These are phyloP conservation scores for Mycena chlorophos DNA, from an alignment of 768 basidiomycete species.

Conservation along the genomic window DNA sequence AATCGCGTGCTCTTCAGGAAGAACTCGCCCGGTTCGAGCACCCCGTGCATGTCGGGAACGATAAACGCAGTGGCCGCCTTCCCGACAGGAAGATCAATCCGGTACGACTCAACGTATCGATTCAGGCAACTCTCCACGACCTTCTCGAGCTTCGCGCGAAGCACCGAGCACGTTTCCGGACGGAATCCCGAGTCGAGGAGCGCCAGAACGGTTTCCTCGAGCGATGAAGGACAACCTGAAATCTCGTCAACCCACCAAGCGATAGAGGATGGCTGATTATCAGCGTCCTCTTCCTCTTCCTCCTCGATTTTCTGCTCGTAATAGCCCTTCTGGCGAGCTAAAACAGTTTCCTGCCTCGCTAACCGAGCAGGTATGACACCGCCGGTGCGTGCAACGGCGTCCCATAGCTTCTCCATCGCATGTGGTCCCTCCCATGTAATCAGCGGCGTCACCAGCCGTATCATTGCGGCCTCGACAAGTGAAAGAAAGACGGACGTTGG, in stretches of 20 bases:
- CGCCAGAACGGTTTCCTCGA: slow-evolving; percentile 63
- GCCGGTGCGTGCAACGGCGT: slow-evolving; percentile 38
- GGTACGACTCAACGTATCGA: slow-evolving; percentile 42
- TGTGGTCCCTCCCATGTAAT: slow-evolving; percentile 46
- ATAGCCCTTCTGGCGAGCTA: slow-evolving; percentile 47
- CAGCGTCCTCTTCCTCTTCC: slow-evolving; percentile 38
- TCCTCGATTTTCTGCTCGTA: slow-evolving; percentile 41
- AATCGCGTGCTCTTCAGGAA: slow-evolving; percentile 36
- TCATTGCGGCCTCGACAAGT: slow-evolving; percentile 37
- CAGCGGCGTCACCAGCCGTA: slow-evolving; percentile 38
- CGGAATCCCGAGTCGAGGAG: slow-evolving; percentile 61
- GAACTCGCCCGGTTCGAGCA: slow-evolving; percentile 41
- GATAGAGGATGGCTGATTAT: slow-evolving; percentile 46
- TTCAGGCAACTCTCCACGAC: slow-evolving; percentile 48
- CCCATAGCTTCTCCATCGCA: slow-evolving; percentile 45
- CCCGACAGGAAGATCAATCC: slow-evolving; percentile 46
- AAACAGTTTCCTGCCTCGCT: slow-evolving; percentile 37
- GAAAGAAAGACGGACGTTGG: slow-evolving; percentile 39
- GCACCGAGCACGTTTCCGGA: slow-evolving; percentile 47
- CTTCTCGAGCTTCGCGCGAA: slow-evolving; percentile 54
- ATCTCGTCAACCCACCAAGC: slow-evolving; percentile 73
- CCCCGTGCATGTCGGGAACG: slow-evolving; percentile 49
- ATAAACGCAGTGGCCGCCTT: slow-evolving; percentile 64
- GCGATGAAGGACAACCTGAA: slow-evolving; percentile 59
- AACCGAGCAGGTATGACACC: slow-evolving; percentile 42